Percentiles rank a stretch among this genome's conserved stretches.
Evolutionary conservation across 2,329 filamentous ascomycete genomes (phyloP).

Genomic region (Verticillium longisporum): DNA sequence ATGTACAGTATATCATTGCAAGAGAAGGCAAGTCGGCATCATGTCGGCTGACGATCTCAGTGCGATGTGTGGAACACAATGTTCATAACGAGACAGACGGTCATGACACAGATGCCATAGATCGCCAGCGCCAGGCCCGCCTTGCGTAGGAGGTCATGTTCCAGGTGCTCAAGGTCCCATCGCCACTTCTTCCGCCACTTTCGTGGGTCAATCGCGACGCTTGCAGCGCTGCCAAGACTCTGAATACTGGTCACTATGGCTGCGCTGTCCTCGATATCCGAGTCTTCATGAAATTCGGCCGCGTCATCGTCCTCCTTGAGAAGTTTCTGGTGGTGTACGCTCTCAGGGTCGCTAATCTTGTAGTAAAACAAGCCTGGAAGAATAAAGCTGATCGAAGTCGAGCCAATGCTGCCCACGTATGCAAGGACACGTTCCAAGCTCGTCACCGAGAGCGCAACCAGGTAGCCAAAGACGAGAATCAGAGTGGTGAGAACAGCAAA

Average conservation of each 20-base stretch:
- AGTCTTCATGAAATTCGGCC: conserved; percentile 45
- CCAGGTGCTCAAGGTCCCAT: conserved; percentile 57
- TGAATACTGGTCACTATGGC: conserved; percentile 37
- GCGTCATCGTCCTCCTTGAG: conserved; percentile 88
- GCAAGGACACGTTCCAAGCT: conserved; percentile 87
- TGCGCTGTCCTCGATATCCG: conserved; percentile 41
- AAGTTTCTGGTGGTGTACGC: conserved; percentile 75
- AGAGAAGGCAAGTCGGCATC: background rate
- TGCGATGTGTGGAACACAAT: conserved; percentile 67
- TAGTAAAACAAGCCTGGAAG: conserved; percentile 96
- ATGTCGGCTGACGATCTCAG: conserved; percentile 24
- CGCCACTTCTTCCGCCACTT: conserved; percentile 50
- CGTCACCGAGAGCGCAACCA: conserved; percentile 83
- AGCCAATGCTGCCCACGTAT: conserved; percentile 91
- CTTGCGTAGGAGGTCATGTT: conserved; percentile 59
- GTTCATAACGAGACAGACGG: conserved; percentile 80
- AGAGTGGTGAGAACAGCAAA: conserved; percentile 85
- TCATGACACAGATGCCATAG: conserved; percentile 85
- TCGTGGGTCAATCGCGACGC: conserved; percentile 25
- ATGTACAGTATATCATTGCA: background rate
- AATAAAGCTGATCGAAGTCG: conserved; percentile 94
- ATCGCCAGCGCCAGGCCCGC: conserved; percentile 68
- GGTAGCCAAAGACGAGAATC: conserved; percentile 79
- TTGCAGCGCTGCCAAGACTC: conserved; percentile 35
- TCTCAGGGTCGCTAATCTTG: conserved; percentile 90